Evolutionary conservation across 2,329 filamentous ascomycete species (phyloP), one percentile per base, ranked within the genome.

Genomic region (Botrytis byssoidea): DNA sequence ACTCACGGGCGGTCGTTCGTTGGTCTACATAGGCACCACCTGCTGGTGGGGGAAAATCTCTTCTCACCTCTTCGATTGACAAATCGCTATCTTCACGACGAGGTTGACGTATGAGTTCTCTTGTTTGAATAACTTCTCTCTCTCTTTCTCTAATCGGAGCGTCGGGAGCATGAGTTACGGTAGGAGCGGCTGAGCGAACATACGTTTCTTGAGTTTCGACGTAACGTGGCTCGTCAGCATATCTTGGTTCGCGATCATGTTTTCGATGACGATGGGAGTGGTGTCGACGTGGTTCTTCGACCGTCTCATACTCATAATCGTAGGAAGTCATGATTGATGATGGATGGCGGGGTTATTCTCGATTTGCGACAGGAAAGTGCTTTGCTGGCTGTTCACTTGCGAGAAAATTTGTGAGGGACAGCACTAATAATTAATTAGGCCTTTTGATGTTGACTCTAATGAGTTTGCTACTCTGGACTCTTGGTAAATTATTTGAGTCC

Each of bases 1-100:
- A 78, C 67, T 79, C 77, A 75, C 79, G 77, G 73, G 74, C 76
- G 73, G 78, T 74, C 59, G 76, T 74, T 46, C 78, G 75, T 71
- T 77, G 77, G 63, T 75, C 74, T 72, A 68, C 71, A 51, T 79
- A 79, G 67, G 73, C 76, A 55, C 72, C 77, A 42, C 75, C 74
- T 16, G 74, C 75, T 22, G 79, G 90, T 10, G 93, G 93, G 46
- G 93, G 93, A 79, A 97, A 97, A 78, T 97, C 93, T 77, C 94
- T 90, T 76, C 90, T 89, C 74, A 97, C 90, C 83, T 97, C 93
- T 83, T 97, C 95, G 80, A 97, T 83, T 3, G 91, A 91, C 40
- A 91, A 84, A 64, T 91, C 90, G 82, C 91, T 94, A 79, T 94
- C 91, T 81, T 95, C 91, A 76, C 92, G 90, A 68, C 85, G 81